These are phyloP conservation scores for Debaryomyces hansenii DNA, from an alignment of 805 yeast species.

Conservation along the genomic window DNA sequence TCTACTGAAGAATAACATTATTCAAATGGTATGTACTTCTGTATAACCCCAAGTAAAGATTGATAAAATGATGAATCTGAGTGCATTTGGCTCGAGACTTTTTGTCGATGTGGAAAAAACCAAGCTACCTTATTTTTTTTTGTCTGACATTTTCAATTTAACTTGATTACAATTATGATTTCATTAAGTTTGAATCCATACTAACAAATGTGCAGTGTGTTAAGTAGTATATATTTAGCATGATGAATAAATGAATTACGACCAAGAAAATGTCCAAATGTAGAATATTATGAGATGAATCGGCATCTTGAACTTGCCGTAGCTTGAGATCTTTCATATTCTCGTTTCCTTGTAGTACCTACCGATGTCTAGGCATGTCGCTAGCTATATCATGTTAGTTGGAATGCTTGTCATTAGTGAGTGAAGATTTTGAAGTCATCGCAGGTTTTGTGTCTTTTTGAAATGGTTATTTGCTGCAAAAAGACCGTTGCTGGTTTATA, in stretches of 20 bases:
- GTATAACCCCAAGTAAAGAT: neutral
- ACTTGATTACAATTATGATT: neutral
- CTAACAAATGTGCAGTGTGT: neutral
- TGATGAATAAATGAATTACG: too few relatives aligned
- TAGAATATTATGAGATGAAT: too few relatives aligned
- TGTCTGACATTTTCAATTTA: slow-evolving; percentile 51
- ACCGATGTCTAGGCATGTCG: too few relatives aligned
- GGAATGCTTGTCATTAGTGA: too few relatives aligned
- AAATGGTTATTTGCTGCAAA: neutral
- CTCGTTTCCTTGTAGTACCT: too few relatives aligned
- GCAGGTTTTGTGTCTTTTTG: neutral
- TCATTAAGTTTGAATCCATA: neutral
- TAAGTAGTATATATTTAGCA: neutral
- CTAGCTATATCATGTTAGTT: too few relatives aligned
- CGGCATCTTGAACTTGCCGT: too few relatives aligned
- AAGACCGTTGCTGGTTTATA: neutral
- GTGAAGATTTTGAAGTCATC: neutral
- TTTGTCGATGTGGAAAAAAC: slow-evolving; percentile 96
- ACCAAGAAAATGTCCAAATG: too few relatives aligned
- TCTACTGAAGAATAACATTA: neutral
- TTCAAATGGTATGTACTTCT: neutral
- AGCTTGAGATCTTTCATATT: too few relatives aligned
- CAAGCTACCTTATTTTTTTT: slow-evolving; percentile 88
- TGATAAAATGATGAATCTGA: slow-evolving; percentile 75
- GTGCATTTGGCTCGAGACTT: slow-evolving; percentile 99